These are phyloP conservation scores for Laburnicola sp. DNA, from an alignment of 2,329 filamentous ascomycete species.

Conservation along the genomic window DNA sequence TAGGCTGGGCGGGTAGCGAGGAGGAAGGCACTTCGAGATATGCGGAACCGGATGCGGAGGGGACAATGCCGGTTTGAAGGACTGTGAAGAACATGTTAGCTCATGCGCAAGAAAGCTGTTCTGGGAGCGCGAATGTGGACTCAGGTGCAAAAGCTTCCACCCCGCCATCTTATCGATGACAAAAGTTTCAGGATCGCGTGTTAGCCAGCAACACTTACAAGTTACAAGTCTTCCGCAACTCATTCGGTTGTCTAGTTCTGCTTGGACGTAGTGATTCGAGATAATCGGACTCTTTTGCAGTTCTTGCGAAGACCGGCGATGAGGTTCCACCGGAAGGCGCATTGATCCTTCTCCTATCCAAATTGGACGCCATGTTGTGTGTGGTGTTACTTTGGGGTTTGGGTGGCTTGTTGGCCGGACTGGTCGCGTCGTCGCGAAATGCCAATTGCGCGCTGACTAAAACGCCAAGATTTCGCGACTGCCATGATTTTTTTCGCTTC, in stretches of 20 bases:
- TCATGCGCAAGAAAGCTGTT: neutral
- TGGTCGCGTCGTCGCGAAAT: conserved; percentile 15
- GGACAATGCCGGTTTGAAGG: conserved; percentile 87
- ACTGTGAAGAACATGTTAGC: conserved; percentile 55
- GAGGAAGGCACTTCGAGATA: conserved; percentile 69
- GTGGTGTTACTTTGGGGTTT: neutral
- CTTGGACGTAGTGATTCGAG: conserved; percentile 53
- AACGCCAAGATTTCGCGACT: conserved; percentile 35
- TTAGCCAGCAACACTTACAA: no score
- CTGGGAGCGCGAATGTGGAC: neutral
- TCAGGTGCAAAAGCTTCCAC: no score
- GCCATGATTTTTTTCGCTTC: conserved; percentile 25
- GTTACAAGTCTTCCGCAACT: conserved; percentile 85
- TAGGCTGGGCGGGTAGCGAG: conserved; percentile 43
- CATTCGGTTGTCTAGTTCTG: conserved; percentile 66
- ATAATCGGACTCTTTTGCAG: conserved; percentile 52
- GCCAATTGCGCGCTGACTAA: conserved; percentile 32
- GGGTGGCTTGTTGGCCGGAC: neutral
- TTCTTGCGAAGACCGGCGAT: conserved; percentile 69
- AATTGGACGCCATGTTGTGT: conserved; percentile 30
- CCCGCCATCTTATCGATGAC: no score
- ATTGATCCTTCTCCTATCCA: conserved; percentile 85
- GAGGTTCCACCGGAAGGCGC: conserved; percentile 77
- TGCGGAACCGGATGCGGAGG: conserved; percentile 89
- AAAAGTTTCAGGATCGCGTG: no score